phyloP scores from a whole-genome alignment of 2,329 filamentous ascomycete genomes.

The Fusarium sarcochroum region DNA sequence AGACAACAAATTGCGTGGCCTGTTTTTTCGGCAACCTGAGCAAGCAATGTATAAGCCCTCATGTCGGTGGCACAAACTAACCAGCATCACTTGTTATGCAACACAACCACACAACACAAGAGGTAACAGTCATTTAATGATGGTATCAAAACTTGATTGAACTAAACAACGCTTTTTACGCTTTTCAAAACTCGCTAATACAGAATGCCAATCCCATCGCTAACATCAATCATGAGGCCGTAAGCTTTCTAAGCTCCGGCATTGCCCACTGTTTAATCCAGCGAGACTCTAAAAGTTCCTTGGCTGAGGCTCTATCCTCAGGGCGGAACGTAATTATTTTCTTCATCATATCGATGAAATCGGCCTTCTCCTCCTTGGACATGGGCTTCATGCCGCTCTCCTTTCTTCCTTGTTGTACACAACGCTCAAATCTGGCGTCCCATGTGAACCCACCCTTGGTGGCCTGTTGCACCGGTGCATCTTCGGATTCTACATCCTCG shows the following conservation, averaged over 20 bases:
- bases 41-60: too few relatives aligned
- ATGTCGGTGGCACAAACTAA: too few relatives aligned
- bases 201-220: conserved; percentile 16
- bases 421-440: conserved; percentile 35
- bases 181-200: conserved; percentile 35
- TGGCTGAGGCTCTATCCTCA: conserved; percentile 26
- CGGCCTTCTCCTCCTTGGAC: conserved; percentile 36
- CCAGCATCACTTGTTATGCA: too few relatives aligned
- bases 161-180: conserved; percentile 13
- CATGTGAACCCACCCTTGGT: conserved; percentile 16
- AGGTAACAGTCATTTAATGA: too few relatives aligned
- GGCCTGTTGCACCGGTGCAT: conserved; percentile 3
- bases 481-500: conserved; percentile 25
- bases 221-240: conserved; percentile 17
- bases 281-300: conserved; percentile 32
- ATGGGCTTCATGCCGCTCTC: conserved; percentile 36
- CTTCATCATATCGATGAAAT: conserved; percentile 42
- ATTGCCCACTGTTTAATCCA: conserved; percentile 44
- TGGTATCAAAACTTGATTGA: neutral
- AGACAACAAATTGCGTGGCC: too few relatives aligned
- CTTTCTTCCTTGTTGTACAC: conserved; percentile 35
- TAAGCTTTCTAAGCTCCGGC: conserved; percentile 34
- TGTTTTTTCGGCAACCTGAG: too few relatives aligned
- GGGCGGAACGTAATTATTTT: conserved; percentile 38
- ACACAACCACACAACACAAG: too few relatives aligned